phyloP scores from a whole-genome alignment of 2,329 filamentous ascomycete species.

The Setomelanomma holmii region DNA sequence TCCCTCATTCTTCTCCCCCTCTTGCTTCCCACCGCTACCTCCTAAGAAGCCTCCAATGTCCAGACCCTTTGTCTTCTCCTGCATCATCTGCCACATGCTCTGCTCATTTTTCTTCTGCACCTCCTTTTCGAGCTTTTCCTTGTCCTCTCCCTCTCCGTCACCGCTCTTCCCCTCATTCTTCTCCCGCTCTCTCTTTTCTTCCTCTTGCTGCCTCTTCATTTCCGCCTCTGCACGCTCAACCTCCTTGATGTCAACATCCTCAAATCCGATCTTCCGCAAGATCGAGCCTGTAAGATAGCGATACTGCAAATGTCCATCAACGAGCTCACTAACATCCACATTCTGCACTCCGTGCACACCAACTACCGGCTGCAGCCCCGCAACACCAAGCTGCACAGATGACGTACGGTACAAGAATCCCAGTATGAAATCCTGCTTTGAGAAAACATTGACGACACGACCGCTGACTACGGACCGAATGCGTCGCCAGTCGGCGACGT shows the following conservation, averaged over 20 bases:
- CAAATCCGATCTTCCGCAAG: conserved; percentile 60
- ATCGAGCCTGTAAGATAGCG: conserved; percentile 59
- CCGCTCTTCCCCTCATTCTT: conserved; percentile 37
- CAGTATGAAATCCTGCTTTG: conserved; percentile 84
- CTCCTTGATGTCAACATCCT: conserved; percentile 57
- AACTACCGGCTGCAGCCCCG: conserved; percentile 78
- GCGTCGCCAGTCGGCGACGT: conserved; percentile 74
- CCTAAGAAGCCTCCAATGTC: conserved; percentile 24
- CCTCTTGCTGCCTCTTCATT: conserved; percentile 53
- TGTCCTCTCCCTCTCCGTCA: conserved; percentile 38
- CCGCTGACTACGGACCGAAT: conserved; percentile 82
- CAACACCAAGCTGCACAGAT: conserved; percentile 81
- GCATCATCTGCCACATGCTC: conserved; percentile 52
- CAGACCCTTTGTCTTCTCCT: conserved; percentile 48
- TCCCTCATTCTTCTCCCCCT: conserved; percentile 5
- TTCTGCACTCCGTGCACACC: conserved; percentile 71
- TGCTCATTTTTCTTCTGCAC: conserved; percentile 55
- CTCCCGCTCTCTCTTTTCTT: conserved; percentile 47
- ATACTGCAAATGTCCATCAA: conserved; percentile 60
- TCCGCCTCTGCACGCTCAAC: conserved; percentile 57
- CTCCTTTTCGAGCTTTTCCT: conserved; percentile 49
- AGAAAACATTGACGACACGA: conserved; percentile 86
- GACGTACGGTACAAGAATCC: conserved; percentile 87
- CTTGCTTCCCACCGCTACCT: conserved; percentile 3
- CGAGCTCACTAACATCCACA: conserved; percentile 59